Evolutionary conservation across 441 rosid species (phyloP), one percentile per base, ranked within the genome.

Genomic region (Cnidoscolus chayamansa): DNA sequence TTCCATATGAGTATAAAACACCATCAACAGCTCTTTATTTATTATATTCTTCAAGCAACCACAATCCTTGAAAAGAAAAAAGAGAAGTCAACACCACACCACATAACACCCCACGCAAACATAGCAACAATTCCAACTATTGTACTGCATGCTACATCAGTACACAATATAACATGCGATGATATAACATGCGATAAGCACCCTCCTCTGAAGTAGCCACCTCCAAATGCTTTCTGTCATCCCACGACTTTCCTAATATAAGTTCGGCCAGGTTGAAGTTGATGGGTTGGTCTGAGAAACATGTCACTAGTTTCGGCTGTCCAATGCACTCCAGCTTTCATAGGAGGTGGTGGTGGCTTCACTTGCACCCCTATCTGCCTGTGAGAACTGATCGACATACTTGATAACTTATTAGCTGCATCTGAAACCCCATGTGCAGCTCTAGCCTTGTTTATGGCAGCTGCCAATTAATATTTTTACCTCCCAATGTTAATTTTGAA

Each of bases 281-380:
- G 90, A 70, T 85, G 88, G 45, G 83, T 75, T 63, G 91, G 84
- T 63, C 87, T 77, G 6, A 88, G 89, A 73, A 78, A 83, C 81
- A 77, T 49, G 73, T 80, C 88, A 32, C 84, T 86, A n/a, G 85
- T 85, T 65, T 75, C 90, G 31, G 81, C 81, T 2, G 76, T 76
- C 97, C 92, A 91, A 51, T 77, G 85, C 47, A 82, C 89, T 16
- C 94, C 97, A 5, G 95, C 92, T 79, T 86, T 90, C 92, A 95
- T 95, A 17, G 86, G 77, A 0, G 84, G 87, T 0, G 85, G 77
- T 0, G 84, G 87, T 0, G 85, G 86, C 74, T 79, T 78, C 20
- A 77, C 75, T 67, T 79, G 87, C 73, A 66, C 84, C 65, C 77
- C 60, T 17, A 81, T 64, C 64, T 79, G 90, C 79, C 89, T 78